Base-by-base conservation (phyloP, 2,329 filamentous ascomycete species). In the Claviceps spartinae region DNA sequence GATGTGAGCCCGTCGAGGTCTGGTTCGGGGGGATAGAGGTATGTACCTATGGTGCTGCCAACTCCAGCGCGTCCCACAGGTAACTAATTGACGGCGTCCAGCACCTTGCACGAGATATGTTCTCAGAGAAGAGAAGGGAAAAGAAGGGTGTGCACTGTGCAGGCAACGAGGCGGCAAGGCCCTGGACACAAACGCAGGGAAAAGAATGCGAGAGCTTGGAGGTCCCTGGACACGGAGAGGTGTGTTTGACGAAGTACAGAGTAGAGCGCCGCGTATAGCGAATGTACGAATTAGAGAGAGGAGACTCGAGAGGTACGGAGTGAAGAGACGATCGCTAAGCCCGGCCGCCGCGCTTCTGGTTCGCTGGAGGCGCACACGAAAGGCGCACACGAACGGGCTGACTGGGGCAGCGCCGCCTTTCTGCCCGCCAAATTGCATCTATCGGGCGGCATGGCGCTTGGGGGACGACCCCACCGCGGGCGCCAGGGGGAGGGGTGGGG, bases 251-350 rank as follows among this genome's bases (percentile, higher is more conserved):
- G 37, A 40, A 40, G 53, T 40, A 48, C 52, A 46, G 49, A 54
- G 24, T 26, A 34, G 30, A 34, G 30, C 30, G 30, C 30, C 30
- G 30, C 30, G 26, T 30, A 30, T 7, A 34, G 30, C 30, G 9
- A 11, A 34, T 34, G 30, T 34, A 40, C 16, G 14, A 13, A n/a
- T 4, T 24, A 24, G 24, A 24, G 24, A 24, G 24, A 24, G 24
- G 24, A 24, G 24, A 22, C 22, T 22, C 22, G 24, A 24, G 5
- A 37, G 43, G 53, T 44, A 49, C 52, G 47, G 49, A 52, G 51
- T 50, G 43, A 49, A 55, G 51, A 56, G 52, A 44, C 49, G 55
- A 55, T 56, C 50, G 55, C 55, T 54, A 54, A 55, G 55, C 55
- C 53, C 51, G 51, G 55, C 53, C 53, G 49, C 55, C 55, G 55